phyloP scores from a whole-genome alignment of 1,284 basidiomycete species.

The Uromyces viciae-fabae region DNA sequence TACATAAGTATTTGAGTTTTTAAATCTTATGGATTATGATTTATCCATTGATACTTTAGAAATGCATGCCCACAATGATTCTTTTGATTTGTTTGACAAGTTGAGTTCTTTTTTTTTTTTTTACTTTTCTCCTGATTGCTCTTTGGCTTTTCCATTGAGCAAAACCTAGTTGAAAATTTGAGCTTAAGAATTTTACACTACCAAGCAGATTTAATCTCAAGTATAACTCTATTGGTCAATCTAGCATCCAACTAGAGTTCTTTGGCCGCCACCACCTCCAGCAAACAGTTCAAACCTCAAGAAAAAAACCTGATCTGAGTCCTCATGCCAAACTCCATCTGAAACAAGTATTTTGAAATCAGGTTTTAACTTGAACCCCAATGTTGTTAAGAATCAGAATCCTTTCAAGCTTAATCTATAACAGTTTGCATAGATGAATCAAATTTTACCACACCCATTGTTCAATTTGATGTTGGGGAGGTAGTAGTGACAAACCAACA shows the following conservation, averaged over 20 bases:
- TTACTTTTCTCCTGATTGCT: not conserved
- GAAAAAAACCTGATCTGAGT: not conserved
- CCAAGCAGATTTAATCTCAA: conserved; percentile 55
- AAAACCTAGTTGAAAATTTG: not conserved
- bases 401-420: conserved; percentile 13
- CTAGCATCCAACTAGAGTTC: conserved; percentile 71
- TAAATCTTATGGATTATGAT: conserved; percentile 94
- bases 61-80: conserved; percentile 97
- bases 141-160: not conserved
- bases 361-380: not conserved
- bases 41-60: conserved; percentile 97
- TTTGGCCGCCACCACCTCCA: conserved; percentile 77
- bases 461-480: conserved; percentile 46
- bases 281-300: not conserved
- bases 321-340: not conserved
- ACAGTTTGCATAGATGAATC: conserved; percentile 19
- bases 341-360: not conserved
- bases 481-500: conserved; percentile 47
- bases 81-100: conserved; percentile 95
- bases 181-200: too few relatives aligned
- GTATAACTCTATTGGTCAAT: conserved; percentile 93
- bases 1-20: conserved; percentile 87
- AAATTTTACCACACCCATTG: conserved; percentile 17
- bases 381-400: conserved; percentile 10
- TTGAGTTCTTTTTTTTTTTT: conserved; percentile 83